Percentiles rank a stretch among this genome's conserved stretches.
Evolutionary conservation across 768 basidiomycete genomes (phyloP).

Genomic region (Leccinum ochraceum): DNA sequence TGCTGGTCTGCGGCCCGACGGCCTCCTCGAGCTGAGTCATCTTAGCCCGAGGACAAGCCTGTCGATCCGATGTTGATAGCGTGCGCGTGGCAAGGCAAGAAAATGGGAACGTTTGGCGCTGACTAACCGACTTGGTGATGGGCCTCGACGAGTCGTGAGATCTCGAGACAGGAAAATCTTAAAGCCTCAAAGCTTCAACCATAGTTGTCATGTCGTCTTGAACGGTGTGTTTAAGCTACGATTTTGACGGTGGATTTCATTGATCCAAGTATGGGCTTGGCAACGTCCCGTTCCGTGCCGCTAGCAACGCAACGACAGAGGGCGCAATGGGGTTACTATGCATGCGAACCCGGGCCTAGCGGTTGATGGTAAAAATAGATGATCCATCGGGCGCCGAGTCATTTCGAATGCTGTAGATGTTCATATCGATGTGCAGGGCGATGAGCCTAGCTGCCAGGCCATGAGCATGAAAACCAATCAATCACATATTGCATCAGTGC

Average conservation of each 20-base stretch:
- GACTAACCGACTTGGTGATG: neutral
- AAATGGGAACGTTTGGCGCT: neutral
- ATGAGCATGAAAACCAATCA: neutral
- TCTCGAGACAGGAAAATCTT: neutral
- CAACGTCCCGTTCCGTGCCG: no score
- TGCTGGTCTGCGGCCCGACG: neutral
- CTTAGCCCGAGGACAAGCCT: neutral
- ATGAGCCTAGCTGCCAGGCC: neutral
- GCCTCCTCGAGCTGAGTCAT: neutral
- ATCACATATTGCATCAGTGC: neutral
- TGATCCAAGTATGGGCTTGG: no score
- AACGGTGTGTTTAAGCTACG: no score
- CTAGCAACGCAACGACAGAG: neutral
- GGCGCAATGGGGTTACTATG: constrained; percentile 6
- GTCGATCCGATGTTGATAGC: neutral
- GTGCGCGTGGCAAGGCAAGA: neutral
- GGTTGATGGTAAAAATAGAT: neutral
- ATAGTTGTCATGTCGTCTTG: neutral
- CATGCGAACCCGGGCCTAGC: neutral
- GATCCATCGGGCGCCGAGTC: neutral
- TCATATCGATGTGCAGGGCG: neutral
- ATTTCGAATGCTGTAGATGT: neutral
- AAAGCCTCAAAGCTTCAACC: neutral
- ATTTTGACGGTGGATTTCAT: no score
- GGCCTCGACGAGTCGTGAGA: no score